These are phyloP conservation scores for Pseudotsuga menziesii DNA, from an alignment of 75 land plant genomes.

Conservation along the genomic window DNA sequence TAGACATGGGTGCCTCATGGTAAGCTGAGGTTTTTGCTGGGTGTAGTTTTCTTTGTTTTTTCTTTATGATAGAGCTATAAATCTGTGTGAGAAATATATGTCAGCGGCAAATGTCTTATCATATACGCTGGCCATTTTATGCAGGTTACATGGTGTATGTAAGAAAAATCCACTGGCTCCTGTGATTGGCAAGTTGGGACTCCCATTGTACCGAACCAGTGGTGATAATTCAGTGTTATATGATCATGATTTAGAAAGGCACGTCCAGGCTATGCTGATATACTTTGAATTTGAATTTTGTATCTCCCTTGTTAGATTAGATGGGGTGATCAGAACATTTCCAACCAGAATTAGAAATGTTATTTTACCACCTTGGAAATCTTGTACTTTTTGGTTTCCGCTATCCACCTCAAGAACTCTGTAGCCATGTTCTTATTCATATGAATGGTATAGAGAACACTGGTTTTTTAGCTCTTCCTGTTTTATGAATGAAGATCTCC, in stretches of 20 bases:
- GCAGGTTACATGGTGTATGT: conserved; percentile 52
- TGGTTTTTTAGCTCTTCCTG: conserved; percentile 1
- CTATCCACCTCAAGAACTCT: conserved; percentile 1
- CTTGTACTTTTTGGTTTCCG: background rate
- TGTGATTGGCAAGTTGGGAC: conserved; percentile 34
- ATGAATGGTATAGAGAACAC: background rate
- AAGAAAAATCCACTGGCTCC: conserved; percentile 46
- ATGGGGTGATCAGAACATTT: background rate
- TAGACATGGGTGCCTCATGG: conserved; percentile 59
- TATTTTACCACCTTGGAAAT: background rate
- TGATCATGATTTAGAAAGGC: conserved; percentile 58
- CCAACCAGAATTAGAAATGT: background rate
- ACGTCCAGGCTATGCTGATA: background rate
- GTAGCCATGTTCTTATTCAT: conserved; percentile 6
- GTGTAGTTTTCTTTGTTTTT: background rate
- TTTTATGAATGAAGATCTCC: conserved; percentile 8
- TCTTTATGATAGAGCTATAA: background rate
- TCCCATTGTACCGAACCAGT: conserved; percentile 45
- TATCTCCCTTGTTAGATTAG: background rate
- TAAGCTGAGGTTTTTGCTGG: background rate
- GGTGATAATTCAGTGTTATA: conserved; percentile 51
- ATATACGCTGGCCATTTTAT: background rate
- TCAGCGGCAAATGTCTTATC: background rate
- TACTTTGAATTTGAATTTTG: no score
- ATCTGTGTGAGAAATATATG: background rate